phyloP scores from a whole-genome alignment of 2,329 filamentous ascomycete species.

The Phialophora chinensis region DNA sequence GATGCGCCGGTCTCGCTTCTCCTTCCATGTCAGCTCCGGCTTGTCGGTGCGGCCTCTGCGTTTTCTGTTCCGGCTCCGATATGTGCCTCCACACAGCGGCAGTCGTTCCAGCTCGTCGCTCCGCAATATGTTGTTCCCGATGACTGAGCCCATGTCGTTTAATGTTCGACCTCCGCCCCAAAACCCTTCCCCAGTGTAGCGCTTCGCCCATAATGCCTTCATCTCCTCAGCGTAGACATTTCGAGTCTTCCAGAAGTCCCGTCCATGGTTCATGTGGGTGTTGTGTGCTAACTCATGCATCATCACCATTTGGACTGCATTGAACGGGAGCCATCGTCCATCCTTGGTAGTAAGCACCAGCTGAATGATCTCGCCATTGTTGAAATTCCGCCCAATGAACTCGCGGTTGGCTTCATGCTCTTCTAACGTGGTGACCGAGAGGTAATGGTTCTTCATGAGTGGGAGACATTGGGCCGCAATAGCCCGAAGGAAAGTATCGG shows the following conservation, averaged over 20 bases:
- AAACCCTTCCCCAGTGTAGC: constrained; percentile 80
- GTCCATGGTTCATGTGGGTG: constrained; percentile 89
- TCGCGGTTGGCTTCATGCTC: constrained; percentile 81
- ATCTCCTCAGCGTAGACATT: constrained; percentile 75
- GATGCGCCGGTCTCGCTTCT: constrained; percentile 74
- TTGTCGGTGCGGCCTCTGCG: constrained; percentile 59
- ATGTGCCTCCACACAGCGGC: constrained; percentile 82
- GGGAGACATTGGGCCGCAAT: constrained; percentile 82
- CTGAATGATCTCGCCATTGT: constrained; percentile 84
- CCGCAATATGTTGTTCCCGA: constrained; percentile 56
- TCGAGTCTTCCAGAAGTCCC: constrained; percentile 79
- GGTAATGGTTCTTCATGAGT: constrained; percentile 69
- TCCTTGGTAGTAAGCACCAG: constrained; percentile 73
- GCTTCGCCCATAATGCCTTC: constrained; percentile 70
- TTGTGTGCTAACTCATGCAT: constrained; percentile 90
- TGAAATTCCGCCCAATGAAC: constrained; percentile 89
- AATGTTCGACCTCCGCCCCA: constrained; percentile 77
- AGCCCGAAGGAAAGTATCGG: constrained; percentile 74
- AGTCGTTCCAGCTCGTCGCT: constrained; percentile 67
- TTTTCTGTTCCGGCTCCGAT: constrained; percentile 61
- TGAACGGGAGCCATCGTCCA: constrained; percentile 75
- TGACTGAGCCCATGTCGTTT: constrained; percentile 62
- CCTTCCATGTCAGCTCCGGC: constrained; percentile 66
- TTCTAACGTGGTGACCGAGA: constrained; percentile 73
- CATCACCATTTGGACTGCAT: constrained; percentile 92